Evolutionary conservation across 164 flowering plant species (phyloP).

Genomic region (Amborella trichopoda): DNA sequence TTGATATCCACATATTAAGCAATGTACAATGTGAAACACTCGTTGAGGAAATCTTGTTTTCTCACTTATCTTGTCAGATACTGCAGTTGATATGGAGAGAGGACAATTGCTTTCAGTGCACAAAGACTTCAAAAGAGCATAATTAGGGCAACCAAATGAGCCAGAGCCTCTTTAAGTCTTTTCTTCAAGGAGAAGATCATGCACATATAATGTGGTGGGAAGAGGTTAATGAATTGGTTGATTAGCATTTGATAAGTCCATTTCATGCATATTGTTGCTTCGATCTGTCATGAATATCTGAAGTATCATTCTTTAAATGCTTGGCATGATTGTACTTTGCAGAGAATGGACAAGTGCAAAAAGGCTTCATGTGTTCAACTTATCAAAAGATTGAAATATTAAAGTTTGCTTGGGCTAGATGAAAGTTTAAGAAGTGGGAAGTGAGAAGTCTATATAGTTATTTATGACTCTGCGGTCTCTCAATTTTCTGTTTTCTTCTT

Average conservation of each 20-base stretch:
- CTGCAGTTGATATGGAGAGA: conserved; percentile 2
- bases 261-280: not conserved
- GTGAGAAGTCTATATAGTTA: conserved; percentile 18
- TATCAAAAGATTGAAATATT: conserved; percentile 50
- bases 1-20: not conserved
- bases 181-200: conserved; percentile 39
- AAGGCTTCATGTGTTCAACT: conserved; percentile 70
- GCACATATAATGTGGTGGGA: conserved; percentile 87
- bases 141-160: conserved; percentile 28
- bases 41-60: not conserved
- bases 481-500: not conserved
- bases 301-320: no score
- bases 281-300: not conserved
- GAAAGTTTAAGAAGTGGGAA: conserved; percentile 68
- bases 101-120: conserved; percentile 19
- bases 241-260: not conserved
- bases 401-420: conserved; percentile 82
- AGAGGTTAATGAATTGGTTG: conserved; percentile 37
- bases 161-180: conserved; percentile 21
- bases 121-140: conserved; percentile 21
- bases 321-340: no score
- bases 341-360: conserved; percentile 62
- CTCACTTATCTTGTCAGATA: not conserved
- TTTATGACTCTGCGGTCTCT: not conserved
- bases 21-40: not conserved